Evolutionary conservation across 768 basidiomycete genomes (phyloP).

Genomic region (Amanita subjunquillea): DNA sequence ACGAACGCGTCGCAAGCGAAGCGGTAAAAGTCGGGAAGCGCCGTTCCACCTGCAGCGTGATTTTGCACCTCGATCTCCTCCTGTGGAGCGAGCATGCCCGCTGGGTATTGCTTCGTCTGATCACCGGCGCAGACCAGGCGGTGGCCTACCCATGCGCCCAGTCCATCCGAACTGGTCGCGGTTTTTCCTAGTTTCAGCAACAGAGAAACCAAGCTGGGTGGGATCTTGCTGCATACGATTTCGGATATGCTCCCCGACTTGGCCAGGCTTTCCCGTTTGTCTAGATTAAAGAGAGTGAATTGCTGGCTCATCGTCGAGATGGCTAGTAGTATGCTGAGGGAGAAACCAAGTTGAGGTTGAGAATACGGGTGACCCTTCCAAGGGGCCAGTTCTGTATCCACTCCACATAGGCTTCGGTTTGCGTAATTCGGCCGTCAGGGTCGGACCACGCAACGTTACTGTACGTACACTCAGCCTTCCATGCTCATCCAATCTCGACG

Average conservation of each 20-base stretch:
- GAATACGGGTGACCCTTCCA: background rate
- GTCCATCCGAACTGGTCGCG: background rate
- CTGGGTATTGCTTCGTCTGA: background rate
- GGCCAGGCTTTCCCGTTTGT: background rate
- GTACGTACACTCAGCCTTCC: background rate
- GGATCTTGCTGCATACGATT: slow-evolving; percentile 1
- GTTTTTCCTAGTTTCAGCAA: background rate
- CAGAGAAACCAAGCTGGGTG: background rate
- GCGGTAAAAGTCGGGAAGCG: background rate
- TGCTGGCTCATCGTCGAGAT: background rate
- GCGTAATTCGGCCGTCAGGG: slow-evolving; percentile 1
- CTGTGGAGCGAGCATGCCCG: background rate
- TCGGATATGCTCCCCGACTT: background rate
- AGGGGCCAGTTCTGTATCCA: background rate
- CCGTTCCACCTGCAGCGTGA: background rate
- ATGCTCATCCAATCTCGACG: no score
- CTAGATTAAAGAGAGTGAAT: slow-evolving; percentile 2
- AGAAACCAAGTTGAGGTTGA: background rate
- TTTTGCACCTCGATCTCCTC: background rate
- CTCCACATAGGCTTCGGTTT: background rate
- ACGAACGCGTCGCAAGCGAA: background rate
- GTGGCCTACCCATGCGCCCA: slow-evolving; percentile 4
- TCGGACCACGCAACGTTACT: background rate
- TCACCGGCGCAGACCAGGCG: slow-evolving; percentile 3
- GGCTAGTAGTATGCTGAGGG: background rate